Base-by-base conservation (phyloP, 108 stramenopile species). In the Fistulifera pelliculosa region DNA sequence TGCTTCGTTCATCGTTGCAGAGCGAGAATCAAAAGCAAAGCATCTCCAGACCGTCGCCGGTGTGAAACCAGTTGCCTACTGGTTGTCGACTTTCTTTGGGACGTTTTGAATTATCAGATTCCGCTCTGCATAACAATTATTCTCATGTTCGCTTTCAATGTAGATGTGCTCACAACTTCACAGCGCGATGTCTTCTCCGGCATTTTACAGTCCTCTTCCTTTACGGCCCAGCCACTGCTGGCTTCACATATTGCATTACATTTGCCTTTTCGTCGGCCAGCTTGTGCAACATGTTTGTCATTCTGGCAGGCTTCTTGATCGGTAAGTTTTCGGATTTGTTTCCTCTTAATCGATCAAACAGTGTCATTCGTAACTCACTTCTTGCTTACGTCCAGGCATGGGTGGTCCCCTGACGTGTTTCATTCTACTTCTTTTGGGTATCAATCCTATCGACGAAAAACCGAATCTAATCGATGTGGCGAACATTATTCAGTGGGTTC, bases 11-110 rank as follows among this genome's bases (percentile, higher is more conserved):
- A 70, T 97, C 22, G 98, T 99, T 12, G 73, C 82, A 27, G 98
- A 99, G 58, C 63, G 89, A 45, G 90, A 91, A 57, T 85, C 91
- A 18, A 99, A 96, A 60, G 94, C 95, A 10, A 96, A 97, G 61
- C 98, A 99, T 71, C 77, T 97, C 44, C 98, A 99, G 62, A 85
- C 96, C 15, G 94, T 99, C 6, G 87, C 84, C 3, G 98, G 98
- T 0, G 96, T 97, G 1, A 77, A 87, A 41, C 76, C 93, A 6
- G 44, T 31, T 1, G 82, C 91, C 1, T 97, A 97, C 64, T 99
- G 98, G 98, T 26, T 90, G 19, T 85, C 90, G 12, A 96, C 95
- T 97, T 74, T 43, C 45, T 80, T 23, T 99, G 90, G 81, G 96
- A 99, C 56, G 63, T 87, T 28, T 59, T 83, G 43, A 96, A 88